A percentile compares a stretch with the other conserved stretches of the same genome.
Evolutionary conservation across 306 rosid genomes (phyloP).

Genomic region (Cicer yamashitae): DNA sequence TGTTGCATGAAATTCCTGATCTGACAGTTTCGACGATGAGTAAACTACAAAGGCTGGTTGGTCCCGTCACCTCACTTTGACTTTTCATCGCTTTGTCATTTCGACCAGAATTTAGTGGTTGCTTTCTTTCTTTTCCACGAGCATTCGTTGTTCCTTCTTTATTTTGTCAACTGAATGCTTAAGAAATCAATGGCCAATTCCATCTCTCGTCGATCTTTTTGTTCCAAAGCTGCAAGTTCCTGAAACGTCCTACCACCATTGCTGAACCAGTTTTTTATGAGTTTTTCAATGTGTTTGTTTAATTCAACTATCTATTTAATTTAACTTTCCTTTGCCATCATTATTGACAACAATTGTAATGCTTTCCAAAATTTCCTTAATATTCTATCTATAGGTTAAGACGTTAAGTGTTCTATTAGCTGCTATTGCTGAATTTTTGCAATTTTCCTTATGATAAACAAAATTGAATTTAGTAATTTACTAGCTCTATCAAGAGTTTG

Average conservation of each 20-base stretch:
- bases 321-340: conserved; percentile 7
- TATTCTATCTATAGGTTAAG: background rate
- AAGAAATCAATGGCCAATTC: background rate
- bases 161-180: background rate
- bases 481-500: background rate
- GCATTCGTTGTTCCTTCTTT: no score
- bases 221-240: background rate
- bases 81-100: no score
- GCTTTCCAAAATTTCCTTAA: background rate
- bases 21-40: no score
- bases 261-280: background rate
- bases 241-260: background rate
- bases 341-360: background rate
- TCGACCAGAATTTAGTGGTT: no score
- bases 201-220: background rate
- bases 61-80: no score
- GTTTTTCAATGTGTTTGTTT: background rate
- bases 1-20: background rate
- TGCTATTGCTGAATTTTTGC: background rate
- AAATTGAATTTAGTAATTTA: background rate
- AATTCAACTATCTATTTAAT: conserved; percentile 17
- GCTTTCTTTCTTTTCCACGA: no score
- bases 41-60: no score
- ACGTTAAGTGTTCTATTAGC: background rate
- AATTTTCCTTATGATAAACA: conserved; percentile 8